phyloP scores from a whole-genome alignment of 2,329 filamentous ascomycete species.

The Neopestalotiopsis sp. region DNA sequence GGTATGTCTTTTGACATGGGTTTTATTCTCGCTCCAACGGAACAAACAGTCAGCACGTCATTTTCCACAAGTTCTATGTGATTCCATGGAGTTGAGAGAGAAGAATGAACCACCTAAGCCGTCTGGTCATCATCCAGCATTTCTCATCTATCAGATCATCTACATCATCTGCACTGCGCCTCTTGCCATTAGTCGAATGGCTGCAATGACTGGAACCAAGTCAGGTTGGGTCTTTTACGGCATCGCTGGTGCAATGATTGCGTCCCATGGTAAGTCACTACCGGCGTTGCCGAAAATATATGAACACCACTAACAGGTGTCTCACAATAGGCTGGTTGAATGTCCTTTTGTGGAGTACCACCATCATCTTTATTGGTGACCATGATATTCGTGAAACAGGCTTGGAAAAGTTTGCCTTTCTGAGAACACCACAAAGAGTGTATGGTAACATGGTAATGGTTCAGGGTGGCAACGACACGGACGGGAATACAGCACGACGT shows the following conservation, averaged over 20 bases:
- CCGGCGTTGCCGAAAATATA: not conserved
- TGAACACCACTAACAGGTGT: not conserved
- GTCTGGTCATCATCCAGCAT: constrained; percentile 16
- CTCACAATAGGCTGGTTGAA: constrained; percentile 1
- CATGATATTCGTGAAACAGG: constrained; percentile 12
- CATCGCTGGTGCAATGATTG: constrained; percentile 6
- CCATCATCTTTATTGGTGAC: constrained; percentile 12
- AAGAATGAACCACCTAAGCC: constrained; percentile 11
- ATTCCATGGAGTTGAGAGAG: constrained; percentile 3
- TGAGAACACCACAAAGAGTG: constrained; percentile 9
- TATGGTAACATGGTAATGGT: constrained; percentile 15
- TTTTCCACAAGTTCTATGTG: not conserved
- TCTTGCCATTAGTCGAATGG: constrained; percentile 9
- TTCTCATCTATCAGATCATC: constrained; percentile 14
- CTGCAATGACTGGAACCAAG: constrained; percentile 7
- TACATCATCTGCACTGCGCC: constrained; percentile 13
- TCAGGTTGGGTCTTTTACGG: constrained; percentile 1
- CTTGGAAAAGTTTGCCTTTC: constrained; percentile 12
- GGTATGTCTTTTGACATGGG: not conserved
- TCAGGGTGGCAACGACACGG: constrained; percentile 5
- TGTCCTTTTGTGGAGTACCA: constrained; percentile 15
- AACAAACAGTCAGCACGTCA: constrained; percentile 7
- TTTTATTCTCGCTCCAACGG: constrained; percentile 1
- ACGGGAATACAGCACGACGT: not conserved
- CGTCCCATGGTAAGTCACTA: constrained; percentile 12